Evolutionary conservation across 257 asterid species (phyloP).

Genomic region (Mitragyna speciosa): DNA sequence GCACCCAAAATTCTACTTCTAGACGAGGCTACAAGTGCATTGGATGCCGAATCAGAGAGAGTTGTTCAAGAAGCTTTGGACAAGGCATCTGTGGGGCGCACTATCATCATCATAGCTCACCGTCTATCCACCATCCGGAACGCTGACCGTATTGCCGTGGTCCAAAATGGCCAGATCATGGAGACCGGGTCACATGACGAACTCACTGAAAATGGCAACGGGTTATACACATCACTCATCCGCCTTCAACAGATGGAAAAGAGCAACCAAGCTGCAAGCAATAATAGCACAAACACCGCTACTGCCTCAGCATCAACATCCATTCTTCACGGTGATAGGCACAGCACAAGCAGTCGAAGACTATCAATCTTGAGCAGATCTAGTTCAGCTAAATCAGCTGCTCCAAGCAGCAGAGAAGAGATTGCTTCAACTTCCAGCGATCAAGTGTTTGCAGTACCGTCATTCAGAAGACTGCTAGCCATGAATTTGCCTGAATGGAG

Average conservation of each 20-base stretch:
- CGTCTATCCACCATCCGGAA: conserved; percentile 89
- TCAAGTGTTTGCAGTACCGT: conserved; percentile 56
- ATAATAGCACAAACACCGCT: neutral
- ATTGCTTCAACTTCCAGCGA: conserved; percentile 20
- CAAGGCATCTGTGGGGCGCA: conserved; percentile 78
- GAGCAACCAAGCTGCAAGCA: conserved; percentile 14
- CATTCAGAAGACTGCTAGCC: conserved; percentile 65
- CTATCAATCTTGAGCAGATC: conserved; percentile 54
- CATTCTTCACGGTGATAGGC: conserved; percentile 28
- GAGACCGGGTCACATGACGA: conserved; percentile 71
- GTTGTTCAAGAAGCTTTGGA: conserved; percentile 85
- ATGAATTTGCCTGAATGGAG: conserved; percentile 95
- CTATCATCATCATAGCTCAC: conserved; percentile 80
- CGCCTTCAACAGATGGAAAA: conserved; percentile 64
- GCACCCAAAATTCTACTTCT: conserved; percentile 77
- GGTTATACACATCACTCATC: conserved; percentile 62
- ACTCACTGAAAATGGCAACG: conserved; percentile 40
- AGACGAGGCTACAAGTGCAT: conserved; percentile 94
- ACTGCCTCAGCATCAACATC: conserved; percentile 22
- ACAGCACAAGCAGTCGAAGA: conserved; percentile 53
- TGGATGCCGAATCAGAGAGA: conserved; percentile 82
- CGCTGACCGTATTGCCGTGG: conserved; percentile 74
- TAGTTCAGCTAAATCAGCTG: conserved; percentile 54
- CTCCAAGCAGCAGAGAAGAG: conserved; percentile 30
- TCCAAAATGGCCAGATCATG: conserved; percentile 60